Evolutionary conservation across 768 basidiomycete genomes (phyloP), one percentile per base, ranked within the genome.

Genomic region (Neoboletus magnificus): DNA sequence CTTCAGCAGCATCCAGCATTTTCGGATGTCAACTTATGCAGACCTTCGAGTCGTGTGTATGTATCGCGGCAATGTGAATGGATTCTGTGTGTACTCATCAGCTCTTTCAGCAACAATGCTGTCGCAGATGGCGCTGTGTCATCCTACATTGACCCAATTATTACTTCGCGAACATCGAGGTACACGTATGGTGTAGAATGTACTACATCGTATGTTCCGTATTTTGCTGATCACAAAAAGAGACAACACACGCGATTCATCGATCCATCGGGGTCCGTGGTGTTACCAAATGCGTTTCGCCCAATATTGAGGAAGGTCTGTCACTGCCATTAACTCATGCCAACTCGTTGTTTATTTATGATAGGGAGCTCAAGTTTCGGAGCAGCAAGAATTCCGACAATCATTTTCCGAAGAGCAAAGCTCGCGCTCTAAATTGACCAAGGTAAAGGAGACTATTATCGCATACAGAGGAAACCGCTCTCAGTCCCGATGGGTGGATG

Each of bases 1-100:
- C 74, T 84, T 20, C 74, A 75, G 18, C 61, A 67, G n/a, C 63
- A 69, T 2, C 63, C 80, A 1, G 61, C 59, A 20, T 70, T 71
- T 18, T 66, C 71, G 0, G 73, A 74, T 0, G 61, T 81, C 4
- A 67, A 71, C 12, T 63, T 84, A 5, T 72, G 74, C 47, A 73
- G 81, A 16, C 82, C 82, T 2, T 74, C 80, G 51, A 74, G 73
- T 39, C 76, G 79, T 54, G 71, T 76, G 83, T 82, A 63, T n/a
- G 79, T 57, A 3, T 44, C 5, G 0, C 20, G 22, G 1, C n/a
- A 30, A 15, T 4, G 9, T 30, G 29, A 5, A 20, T 33, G n/a
- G 1, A 13, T 27, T 27, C 39, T 1, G 2, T 49, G 13, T 1
- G 2, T 49, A 11, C 49, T 68, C 36, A 46, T 52, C 16, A 16